Evolutionary conservation across 108 stramenopile species (phyloP), one percentile per base, ranked within the genome.

Genomic region (Conticribra weissflogii): DNA sequence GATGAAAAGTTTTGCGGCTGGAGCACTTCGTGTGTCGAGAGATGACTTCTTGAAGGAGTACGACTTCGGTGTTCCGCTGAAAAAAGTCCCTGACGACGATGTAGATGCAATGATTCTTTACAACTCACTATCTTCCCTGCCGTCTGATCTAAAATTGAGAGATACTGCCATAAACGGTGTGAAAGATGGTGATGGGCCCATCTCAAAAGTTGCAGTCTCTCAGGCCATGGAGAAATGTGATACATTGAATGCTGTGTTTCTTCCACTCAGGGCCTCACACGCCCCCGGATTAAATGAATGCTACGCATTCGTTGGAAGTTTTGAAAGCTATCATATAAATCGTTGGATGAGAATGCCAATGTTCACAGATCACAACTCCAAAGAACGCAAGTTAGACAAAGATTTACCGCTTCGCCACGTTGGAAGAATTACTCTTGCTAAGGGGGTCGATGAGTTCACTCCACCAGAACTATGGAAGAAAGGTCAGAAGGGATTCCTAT

Each of bases 261-360:
- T 66, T 8, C 51, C 72, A 32, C 50, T 69, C 44, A 28, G 30
- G 3, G 23, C 56, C 14, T 30, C 55, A 5, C 36, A 49, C 1
- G 30, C 46, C 33, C 50, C 50, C 9, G 3, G 15, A 21, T 54
- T 63, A 15, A 32, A 45, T 22, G 68, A 81, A 17, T 81, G 80
- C 31, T 59, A 76, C 46, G 22, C 63, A 8, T 36, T 81, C 21
- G 52, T 76, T 1, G 59, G 48, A 2, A 61, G 66, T 62, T 76
- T 71, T 44, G 72, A 81, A 61, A 76, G 74, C 71, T 81, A 81
- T 54, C 80, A 81, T 45, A 72, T 81, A 29, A 76, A 81, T 21
- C 68, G 80, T n/a, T 81, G 70, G 68, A 47, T 81, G 15, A 44
- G 80, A 0, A 33, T 76, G 41, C 75, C 80, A 1, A 23, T 71